A percentile compares a stretch with the other conserved stretches of the same genome.
phyloP scores from a whole-genome alignment of 2,329 filamentous ascomycete genomes.

The Beauveria caledonica region DNA sequence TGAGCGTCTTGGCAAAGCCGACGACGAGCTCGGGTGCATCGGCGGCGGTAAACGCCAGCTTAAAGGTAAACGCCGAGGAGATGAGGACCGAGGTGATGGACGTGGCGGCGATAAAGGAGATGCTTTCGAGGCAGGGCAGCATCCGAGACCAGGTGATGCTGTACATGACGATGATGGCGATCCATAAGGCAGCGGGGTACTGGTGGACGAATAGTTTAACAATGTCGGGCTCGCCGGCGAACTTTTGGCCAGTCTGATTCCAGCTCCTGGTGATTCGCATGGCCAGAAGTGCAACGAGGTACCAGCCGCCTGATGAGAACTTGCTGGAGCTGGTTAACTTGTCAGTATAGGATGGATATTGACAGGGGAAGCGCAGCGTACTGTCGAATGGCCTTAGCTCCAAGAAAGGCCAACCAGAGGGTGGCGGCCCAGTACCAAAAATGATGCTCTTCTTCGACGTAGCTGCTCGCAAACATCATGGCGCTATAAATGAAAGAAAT shows the following conservation, averaged over 20 bases:
- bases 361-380: constrained; percentile 15
- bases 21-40: constrained; percentile 78
- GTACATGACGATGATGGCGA: constrained; percentile 62
- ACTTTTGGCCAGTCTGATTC: constrained; percentile 98
- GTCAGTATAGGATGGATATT: constrained; percentile 1
- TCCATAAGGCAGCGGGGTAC: constrained; percentile 65
- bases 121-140: constrained; percentile 31
- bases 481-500: constrained; percentile 58
- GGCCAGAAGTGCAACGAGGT: constrained; percentile 43
- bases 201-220: constrained; percentile 60
- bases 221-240: constrained; percentile 82
- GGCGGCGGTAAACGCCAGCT: constrained; percentile 76
- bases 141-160: constrained; percentile 44
- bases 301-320: constrained; percentile 23
- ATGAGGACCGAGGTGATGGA: constrained; percentile 35
- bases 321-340: constrained; percentile 19
- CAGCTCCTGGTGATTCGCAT: constrained; percentile 67
- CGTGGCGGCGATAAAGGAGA: constrained; percentile 34
- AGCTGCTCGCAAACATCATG: constrained; percentile 98
- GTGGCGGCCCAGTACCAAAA: constrained; percentile 93
- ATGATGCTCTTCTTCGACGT: constrained; percentile 96
- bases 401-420: constrained; percentile 55
- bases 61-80: constrained; percentile 66
- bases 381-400: constrained; percentile 37
- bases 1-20: constrained; percentile 33